Conservation (phyloP, 2,329 filamentous ascomycete genomes). For the Hansfordia pulvinata region DNA sequence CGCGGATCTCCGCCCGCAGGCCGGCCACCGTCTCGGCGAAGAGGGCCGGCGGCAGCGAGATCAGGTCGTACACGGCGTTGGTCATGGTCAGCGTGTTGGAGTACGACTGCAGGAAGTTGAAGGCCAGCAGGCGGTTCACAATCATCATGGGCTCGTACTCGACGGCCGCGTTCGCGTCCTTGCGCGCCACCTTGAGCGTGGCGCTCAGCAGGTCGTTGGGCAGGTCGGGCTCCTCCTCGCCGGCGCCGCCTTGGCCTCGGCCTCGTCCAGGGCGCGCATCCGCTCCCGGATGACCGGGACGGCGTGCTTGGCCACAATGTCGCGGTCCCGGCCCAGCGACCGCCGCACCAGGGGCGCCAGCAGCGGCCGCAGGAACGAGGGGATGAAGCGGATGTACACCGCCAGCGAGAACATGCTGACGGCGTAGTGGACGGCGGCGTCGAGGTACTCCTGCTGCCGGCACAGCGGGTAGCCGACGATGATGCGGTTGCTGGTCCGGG, state of each 20-base stretch:
- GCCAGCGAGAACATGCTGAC: constrained; percentile 7
- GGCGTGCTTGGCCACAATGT: constrained; percentile 5
- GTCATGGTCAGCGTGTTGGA: constrained; percentile 5
- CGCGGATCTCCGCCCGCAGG: constrained; percentile 3
- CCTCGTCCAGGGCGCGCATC: constrained; percentile 4
- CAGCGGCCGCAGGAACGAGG: too few species aligned
- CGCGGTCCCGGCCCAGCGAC: constrained; percentile 1
- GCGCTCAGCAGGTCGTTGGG: constrained; percentile 4
- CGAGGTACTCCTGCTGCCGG: constrained; percentile 7
- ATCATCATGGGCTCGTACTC: constrained; percentile 5
- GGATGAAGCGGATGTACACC: constrained; percentile 7
- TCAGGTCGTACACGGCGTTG: constrained; percentile 7
- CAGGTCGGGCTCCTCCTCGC: constrained; percentile 1
- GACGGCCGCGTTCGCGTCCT: constrained; percentile 4
- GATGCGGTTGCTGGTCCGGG: too few species aligned
- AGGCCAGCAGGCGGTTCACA: constrained; percentile 2
- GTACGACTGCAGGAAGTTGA: constrained; percentile 5
- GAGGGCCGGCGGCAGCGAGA: constrained; percentile 2
- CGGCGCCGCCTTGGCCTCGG: constrained; percentile 1
- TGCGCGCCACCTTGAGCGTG: constrained; percentile 5
- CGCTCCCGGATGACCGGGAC: constrained; percentile 6
- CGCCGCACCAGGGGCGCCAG: constrained; percentile 2
- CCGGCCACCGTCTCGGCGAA: constrained; percentile 4
- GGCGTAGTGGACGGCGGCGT: constrained; percentile 7
- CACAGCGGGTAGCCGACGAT: constrained; percentile 6